These are phyloP conservation scores for Leptographium galeiforme DNA, from an alignment of 2,329 filamentous ascomycete genomes.

Conservation along the genomic window DNA sequence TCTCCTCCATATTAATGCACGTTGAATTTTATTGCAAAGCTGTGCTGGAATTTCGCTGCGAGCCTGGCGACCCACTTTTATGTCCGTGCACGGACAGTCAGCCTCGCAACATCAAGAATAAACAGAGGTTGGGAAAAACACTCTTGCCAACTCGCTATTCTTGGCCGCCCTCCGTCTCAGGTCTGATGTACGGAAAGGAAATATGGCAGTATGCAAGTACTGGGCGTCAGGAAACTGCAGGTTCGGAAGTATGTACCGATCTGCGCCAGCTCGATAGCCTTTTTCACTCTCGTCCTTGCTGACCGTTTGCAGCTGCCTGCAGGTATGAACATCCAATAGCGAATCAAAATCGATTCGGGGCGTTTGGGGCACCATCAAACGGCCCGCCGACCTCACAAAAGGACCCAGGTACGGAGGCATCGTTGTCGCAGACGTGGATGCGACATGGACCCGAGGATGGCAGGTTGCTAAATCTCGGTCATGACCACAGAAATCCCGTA, in stretches of 20 bases:
- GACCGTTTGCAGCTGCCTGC: constrained; percentile 29
- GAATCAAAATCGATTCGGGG: constrained; percentile 43
- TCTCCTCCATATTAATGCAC: too few species aligned
- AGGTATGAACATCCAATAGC: constrained; percentile 36
- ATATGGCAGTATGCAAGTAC: constrained; percentile 29
- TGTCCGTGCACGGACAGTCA: too few species aligned
- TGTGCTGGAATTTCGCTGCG: too few species aligned
- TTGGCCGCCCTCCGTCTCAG: background rate
- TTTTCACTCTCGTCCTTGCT: constrained; percentile 1
- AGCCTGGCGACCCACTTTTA: too few species aligned
- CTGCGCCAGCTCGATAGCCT: background rate
- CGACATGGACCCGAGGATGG: background rate
- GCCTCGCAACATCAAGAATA: too few species aligned
- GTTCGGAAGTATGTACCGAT: constrained; percentile 28
- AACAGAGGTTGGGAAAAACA: too few species aligned
- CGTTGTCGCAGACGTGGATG: background rate
- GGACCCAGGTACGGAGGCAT: background rate
- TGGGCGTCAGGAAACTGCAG: constrained; percentile 38
- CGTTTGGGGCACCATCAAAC: constrained; percentile 11
- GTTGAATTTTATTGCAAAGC: too few species aligned
- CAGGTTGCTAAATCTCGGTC: background rate
- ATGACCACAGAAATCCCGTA: constrained; percentile 22
- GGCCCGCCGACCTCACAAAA: background rate
- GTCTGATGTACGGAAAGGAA: background rate
- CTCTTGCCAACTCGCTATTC: background rate